Evolutionary conservation across 2,329 filamentous ascomycete species (phyloP).

Genomic region (Epichloe bromicola): DNA sequence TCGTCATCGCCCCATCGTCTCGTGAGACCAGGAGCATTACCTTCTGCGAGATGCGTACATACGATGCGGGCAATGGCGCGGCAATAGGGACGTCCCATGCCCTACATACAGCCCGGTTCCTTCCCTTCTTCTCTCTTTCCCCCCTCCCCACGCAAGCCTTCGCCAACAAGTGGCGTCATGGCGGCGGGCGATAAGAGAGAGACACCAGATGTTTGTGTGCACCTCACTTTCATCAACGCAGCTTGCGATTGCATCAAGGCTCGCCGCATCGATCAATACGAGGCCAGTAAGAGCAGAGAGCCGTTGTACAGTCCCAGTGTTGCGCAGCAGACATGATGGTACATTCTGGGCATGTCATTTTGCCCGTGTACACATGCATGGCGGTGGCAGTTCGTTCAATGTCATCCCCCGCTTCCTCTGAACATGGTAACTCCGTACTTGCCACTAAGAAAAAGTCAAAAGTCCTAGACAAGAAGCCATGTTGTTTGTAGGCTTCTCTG

Average conservation of each 20-base stretch:
- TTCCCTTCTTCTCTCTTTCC: too few relatives aligned
- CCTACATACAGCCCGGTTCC: too few relatives aligned
- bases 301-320: neutral
- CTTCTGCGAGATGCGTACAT: neutral
- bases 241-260: too few relatives aligned
- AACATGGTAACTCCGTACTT: too few relatives aligned
- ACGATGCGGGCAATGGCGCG: neutral
- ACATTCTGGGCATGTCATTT: neutral
- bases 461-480: too few relatives aligned
- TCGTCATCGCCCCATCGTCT: constrained; percentile 1
- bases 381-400: neutral
- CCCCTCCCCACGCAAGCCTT: too few relatives aligned
- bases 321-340: neutral
- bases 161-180: too few relatives aligned
- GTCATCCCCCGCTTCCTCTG: neutral
- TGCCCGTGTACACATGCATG: neutral
- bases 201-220: too few relatives aligned
- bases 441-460: too few relatives aligned
- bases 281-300: neutral
- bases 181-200: too few relatives aligned
- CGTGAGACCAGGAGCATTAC: neutral
- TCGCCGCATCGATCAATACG: neutral
- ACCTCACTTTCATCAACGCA: too few relatives aligned
- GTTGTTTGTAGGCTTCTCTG: too few relatives aligned
- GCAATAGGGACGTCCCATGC: neutral